Conservation (phyloP, 2,329 filamentous ascomycete species). For the Colletotrichum brevisporum region DNA sequence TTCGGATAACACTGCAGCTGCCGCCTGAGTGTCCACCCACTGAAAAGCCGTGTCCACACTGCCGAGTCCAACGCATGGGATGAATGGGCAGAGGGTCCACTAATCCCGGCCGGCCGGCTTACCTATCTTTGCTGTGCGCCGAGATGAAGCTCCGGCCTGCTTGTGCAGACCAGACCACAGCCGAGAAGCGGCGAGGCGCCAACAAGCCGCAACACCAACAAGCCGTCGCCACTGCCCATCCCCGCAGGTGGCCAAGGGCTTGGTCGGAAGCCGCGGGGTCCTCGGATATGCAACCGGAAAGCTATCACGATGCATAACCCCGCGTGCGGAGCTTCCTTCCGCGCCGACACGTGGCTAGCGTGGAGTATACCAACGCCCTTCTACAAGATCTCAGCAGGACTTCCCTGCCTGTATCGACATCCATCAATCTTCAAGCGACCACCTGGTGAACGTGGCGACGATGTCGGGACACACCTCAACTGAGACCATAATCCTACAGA, state of each 20-base stretch:
- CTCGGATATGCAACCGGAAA: background rate
- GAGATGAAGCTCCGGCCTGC: no score
- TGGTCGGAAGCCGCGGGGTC: no score
- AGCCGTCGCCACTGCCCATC: no score
- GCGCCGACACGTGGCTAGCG: constrained; percentile 1
- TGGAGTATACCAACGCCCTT: background rate
- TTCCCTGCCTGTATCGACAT: background rate
- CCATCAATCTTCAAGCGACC: background rate
- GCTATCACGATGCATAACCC: background rate
- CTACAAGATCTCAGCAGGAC: background rate
- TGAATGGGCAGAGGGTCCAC: no score
- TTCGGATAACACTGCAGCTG: background rate
- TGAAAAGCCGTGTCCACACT: no score
- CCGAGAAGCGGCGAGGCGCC: no score
- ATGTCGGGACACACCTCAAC: background rate
- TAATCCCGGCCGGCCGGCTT: no score
- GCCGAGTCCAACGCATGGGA: no score
- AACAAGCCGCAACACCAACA: no score
- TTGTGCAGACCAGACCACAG: no score
- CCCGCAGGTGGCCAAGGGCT: no score
- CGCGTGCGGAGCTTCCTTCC: background rate
- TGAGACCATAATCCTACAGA: background rate
- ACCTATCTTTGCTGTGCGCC: no score
- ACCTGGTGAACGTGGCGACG: background rate
- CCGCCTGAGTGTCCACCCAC: background rate